These are phyloP conservation scores for Magnaporthiopsis poae DNA, from an alignment of 2,329 filamentous ascomycete genomes.

Conservation along the genomic window DNA sequence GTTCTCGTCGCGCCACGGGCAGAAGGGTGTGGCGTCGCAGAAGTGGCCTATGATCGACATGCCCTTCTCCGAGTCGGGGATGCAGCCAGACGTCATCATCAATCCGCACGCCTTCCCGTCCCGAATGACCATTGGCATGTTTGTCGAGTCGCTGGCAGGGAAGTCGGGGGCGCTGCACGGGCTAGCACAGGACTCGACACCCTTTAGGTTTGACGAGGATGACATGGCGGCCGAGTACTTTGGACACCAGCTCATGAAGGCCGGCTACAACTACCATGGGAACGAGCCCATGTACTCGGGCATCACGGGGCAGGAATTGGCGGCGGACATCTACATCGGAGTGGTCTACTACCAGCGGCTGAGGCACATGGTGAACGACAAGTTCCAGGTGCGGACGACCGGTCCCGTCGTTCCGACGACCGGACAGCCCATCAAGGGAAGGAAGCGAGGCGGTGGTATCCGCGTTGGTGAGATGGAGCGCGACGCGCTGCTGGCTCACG, in stretches of 20 bases:
- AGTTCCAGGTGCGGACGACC: slow-evolving; percentile 94
- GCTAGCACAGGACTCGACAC: slow-evolving; percentile 89
- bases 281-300: slow-evolving; percentile 99
- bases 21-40: slow-evolving; percentile 93
- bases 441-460: slow-evolving; percentile 94
- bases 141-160: slow-evolving; percentile 90
- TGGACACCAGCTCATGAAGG: slow-evolving; percentile 86
- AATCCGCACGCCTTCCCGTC: slow-evolving; percentile 99
- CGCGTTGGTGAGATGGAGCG: slow-evolving; percentile 99
- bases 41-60: slow-evolving; percentile 91
- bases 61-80: slow-evolving; percentile 91
- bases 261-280: slow-evolving; percentile 94
- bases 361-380: slow-evolving; percentile 99
- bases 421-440: slow-evolving; percentile 91
- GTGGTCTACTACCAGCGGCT: slow-evolving; percentile 97
- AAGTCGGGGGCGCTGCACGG: slow-evolving; percentile 92
- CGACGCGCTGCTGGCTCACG: slow-evolving; percentile 87
- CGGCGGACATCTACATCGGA: slow-evolving; percentile 90
- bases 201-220: slow-evolving; percentile 87
- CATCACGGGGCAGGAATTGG: slow-evolving; percentile 87
- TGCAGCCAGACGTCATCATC: slow-evolving; percentile 96
- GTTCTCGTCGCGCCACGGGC: slow-evolving; percentile 95
- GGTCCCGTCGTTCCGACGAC: slow-evolving; percentile 84
- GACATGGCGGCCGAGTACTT: slow-evolving; percentile 91
- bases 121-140: slow-evolving; percentile 99